Evolutionary conservation across 257 asterid genomes (phyloP), one percentile per base, ranked within the genome.

Genomic region (Paulownia fortunei): DNA sequence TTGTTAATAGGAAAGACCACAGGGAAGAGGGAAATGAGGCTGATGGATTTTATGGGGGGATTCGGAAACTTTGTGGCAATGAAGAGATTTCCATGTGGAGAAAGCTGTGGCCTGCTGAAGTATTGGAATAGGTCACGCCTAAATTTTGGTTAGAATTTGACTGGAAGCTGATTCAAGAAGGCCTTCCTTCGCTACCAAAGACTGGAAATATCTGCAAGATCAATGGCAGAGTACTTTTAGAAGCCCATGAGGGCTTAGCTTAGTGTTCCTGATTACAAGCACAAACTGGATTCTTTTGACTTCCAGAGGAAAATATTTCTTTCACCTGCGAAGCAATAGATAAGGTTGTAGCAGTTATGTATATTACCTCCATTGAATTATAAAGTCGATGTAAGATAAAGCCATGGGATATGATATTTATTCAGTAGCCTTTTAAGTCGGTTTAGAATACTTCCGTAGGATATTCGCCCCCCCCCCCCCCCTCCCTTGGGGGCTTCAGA

Each of bases 11-110:
- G 84, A 89, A 83, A 82, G 92, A 93, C 19, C 97, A 92, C 24
- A 80, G 87, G 13, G 98, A 92, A 83, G 91, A 86, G 80, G 98
- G 98, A 34, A 84, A 90, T 52, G 97, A 92, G 68, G 84, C 83
- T 0, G 92, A 88, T 73, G 98, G 98, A 32, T 93, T 90, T 60
- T 93, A 92, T 47, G 97, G 92, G 0, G 98, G 98, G 61, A 85
- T 93, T 24, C 82, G 91, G 6, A 93, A 90, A 69, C 83, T 93
- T 54, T 11, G 63, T 0, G 77, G 72, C 60, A 18, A 68, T 0
- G 86, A 87, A 51, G 98, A 90, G 80, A 87, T 88, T 63, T 83
- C 92, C 13, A 81, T 59, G 46, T 93, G 98, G 98, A 88, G 75
- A 69, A 84, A 79, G 80, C 85, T 92, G 11, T 88, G 96, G 96